These are phyloP conservation scores for Leccinellum luteum DNA, from an alignment of 768 basidiomycete species.

Conservation along the genomic window DNA sequence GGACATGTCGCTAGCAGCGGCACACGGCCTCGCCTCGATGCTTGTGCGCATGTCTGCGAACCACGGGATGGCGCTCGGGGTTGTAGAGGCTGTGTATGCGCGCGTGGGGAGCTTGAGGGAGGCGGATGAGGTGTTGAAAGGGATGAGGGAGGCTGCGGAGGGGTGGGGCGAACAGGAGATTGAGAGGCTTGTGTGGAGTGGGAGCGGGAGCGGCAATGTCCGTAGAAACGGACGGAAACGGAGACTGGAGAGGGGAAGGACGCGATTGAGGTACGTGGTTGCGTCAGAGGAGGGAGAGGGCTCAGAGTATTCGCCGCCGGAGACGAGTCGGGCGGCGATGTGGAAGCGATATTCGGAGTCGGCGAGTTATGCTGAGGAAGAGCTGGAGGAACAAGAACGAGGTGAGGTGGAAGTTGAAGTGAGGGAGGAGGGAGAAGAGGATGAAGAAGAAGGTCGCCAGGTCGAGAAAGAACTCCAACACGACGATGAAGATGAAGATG, in stretches of 20 bases:
- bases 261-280: slow-evolving; percentile 10
- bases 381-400: background rate
- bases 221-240: background rate
- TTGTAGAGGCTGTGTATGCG: slow-evolving; percentile 40
- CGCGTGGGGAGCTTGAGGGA: slow-evolving; percentile 33
- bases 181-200: background rate
- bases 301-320: slow-evolving; percentile 27
- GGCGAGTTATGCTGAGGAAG: background rate
- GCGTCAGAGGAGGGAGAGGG: slow-evolving; percentile 12
- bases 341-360: slow-evolving; percentile 21
- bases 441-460: background rate
- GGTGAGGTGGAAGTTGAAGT: background rate
- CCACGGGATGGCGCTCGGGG: slow-evolving; percentile 41
- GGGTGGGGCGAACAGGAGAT: slow-evolving; percentile 19
- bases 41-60: slow-evolving; percentile 43
- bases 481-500: background rate
- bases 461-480: background rate
- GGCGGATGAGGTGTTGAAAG: slow-evolving; percentile 38
- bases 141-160: slow-evolving; percentile 40
- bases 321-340: slow-evolving; percentile 26
- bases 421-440: background rate
- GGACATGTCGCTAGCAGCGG: slow-evolving; percentile 15
- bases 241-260: background rate
- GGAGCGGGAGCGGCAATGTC: too few species aligned
- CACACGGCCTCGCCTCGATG: slow-evolving; percentile 31